Evolutionary conservation across 495 filamentous ascomycete genomes (phyloP), one percentile per base, ranked within the genome.

Genomic region (Penicillium bovifimosum): DNA sequence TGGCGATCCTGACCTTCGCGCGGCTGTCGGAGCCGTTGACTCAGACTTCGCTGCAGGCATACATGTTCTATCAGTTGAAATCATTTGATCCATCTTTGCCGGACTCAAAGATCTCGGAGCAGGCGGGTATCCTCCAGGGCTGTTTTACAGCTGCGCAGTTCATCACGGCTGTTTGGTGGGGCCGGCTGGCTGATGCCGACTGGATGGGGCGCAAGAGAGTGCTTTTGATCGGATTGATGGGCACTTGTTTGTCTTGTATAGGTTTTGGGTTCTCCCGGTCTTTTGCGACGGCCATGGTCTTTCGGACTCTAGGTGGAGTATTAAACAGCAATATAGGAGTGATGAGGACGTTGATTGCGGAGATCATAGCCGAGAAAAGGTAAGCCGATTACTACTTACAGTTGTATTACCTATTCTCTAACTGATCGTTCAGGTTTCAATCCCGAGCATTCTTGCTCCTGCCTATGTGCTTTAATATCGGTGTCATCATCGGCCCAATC

Each of bases 301-400:
- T 90, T 62, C 73, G 89, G 18, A 82, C 75, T 18, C 47, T 91
- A n/a, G 88, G 86, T 7, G 89, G 90, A 3, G 75, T 80, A 9
- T 70, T 90, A 55, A 93, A 95, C 67, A 88, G 88, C 6, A 93
- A 90, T 57, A 79, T 90, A 11, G 87, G 87, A 3, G 87, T 91
- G 5, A 82, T 91, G 77, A 76, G 87, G 55, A 91, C 87, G 2
- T 86, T 91, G 84, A 86, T 90, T 59, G 80, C 81, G 34, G 87
- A 91, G 71, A 91, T 83, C 47, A 79, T 91, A 32, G 77, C 71
- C 32, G 87, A 90, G 63, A 85, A 84, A 63, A 81, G 77, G 73
- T 76, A 52, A 18, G 69, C 58, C 31, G 14, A 1, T 13, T 9
- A 5, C 5, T 18, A 14, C 28, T 2, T 2, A 36, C 6, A n/a